A percentile compares a stretch with the other conserved stretches of the same genome.
Evolutionary conservation across 352 stramenopile genomes (phyloP).

Genomic region (Phytopythium delawarense): DNA sequence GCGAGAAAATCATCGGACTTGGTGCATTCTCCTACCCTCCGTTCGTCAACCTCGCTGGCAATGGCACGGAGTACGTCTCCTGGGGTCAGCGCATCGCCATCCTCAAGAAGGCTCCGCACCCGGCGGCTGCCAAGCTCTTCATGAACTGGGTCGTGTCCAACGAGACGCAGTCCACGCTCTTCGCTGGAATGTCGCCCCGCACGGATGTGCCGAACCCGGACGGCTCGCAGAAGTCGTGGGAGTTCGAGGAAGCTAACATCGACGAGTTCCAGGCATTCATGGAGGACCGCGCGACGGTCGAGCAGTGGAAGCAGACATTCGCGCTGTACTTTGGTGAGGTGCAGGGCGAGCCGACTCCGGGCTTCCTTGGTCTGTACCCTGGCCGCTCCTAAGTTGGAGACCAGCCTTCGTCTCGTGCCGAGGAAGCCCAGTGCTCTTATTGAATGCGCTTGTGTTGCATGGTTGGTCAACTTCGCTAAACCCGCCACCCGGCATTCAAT

Average conservation of each 20-base stretch:
- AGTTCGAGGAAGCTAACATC: slow-evolving; percentile 27
- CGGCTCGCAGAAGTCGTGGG: slow-evolving; percentile 26
- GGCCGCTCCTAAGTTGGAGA: slow-evolving; percentile 3
- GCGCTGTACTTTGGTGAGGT: slow-evolving; percentile 55
- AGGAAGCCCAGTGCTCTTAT: too few relatives aligned
- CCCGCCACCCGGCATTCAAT: too few relatives aligned
- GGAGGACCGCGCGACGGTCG: slow-evolving; percentile 34
- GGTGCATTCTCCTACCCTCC: background rate
- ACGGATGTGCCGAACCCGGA: slow-evolving; percentile 30
- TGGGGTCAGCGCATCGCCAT: slow-evolving; percentile 58
- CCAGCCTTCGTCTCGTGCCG: too few relatives aligned
- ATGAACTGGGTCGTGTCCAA: slow-evolving; percentile 48
- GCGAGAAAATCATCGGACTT: background rate
- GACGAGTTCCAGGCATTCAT: slow-evolving; percentile 39
- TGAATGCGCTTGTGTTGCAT: too few relatives aligned
- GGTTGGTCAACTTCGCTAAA: too few relatives aligned
- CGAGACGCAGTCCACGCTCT: slow-evolving; percentile 24
- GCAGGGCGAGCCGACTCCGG: slow-evolving; percentile 30
- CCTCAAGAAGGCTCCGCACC: slow-evolving; percentile 49
- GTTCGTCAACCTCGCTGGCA: slow-evolving; percentile 3
- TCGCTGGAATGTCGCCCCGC: slow-evolving; percentile 14
- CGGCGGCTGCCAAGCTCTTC: slow-evolving; percentile 49
- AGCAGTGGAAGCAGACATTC: slow-evolving; percentile 38
- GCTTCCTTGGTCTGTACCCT: slow-evolving; percentile 33
- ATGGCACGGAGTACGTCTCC: slow-evolving; percentile 28